A percentile compares a stretch with the other conserved stretches of the same genome.
Evolutionary conservation across 2,329 filamentous ascomycete genomes (phyloP).

Genomic region (Beauveria sp.): DNA sequence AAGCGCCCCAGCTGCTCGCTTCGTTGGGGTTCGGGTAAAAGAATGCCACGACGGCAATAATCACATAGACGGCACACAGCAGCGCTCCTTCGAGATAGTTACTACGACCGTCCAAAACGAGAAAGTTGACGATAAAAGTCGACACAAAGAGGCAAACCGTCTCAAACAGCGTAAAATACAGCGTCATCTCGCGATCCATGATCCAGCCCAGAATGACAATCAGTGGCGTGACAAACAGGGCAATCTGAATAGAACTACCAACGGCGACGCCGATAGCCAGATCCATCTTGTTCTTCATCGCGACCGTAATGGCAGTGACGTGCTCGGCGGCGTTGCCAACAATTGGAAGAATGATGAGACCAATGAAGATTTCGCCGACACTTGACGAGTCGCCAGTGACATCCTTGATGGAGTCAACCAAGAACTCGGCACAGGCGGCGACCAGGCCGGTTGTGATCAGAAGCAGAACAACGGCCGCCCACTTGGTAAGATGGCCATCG

Average conservation of each 20-base stretch:
- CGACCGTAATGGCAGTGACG: slow-evolving; percentile 62
- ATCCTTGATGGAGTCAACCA: slow-evolving; percentile 59
- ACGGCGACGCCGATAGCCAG: slow-evolving; percentile 65
- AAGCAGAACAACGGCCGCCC: slow-evolving; percentile 52
- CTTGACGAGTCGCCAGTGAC: slow-evolving; percentile 45
- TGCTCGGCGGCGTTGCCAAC: slow-evolving; percentile 69
- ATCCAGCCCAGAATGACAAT: slow-evolving; percentile 67
- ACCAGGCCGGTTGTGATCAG: slow-evolving; percentile 58
- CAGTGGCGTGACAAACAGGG: slow-evolving; percentile 61
- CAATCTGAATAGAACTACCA: slow-evolving; percentile 65
- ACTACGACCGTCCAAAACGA: slow-evolving; percentile 76
- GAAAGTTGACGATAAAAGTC: slow-evolving; percentile 79
- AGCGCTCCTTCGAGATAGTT: slow-evolving; percentile 79
- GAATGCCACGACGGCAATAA: slow-evolving; percentile 59
- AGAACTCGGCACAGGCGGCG: slow-evolving; percentile 61
- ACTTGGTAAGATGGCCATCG: slow-evolving; percentile 44
- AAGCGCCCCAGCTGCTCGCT: slow-evolving; percentile 32
- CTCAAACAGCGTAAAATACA: slow-evolving; percentile 86
- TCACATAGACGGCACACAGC: slow-evolving; percentile 58
- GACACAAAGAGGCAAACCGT: slow-evolving; percentile 80
- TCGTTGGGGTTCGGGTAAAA: slow-evolving; percentile 52
- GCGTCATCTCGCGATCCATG: slow-evolving; percentile 59
- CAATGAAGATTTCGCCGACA: slow-evolving; percentile 60
- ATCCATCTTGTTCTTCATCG: slow-evolving; percentile 70
- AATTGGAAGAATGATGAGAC: slow-evolving; percentile 64